phyloP scores from a whole-genome alignment of 768 basidiomycete species.

The Guyanaporus albipodus region DNA sequence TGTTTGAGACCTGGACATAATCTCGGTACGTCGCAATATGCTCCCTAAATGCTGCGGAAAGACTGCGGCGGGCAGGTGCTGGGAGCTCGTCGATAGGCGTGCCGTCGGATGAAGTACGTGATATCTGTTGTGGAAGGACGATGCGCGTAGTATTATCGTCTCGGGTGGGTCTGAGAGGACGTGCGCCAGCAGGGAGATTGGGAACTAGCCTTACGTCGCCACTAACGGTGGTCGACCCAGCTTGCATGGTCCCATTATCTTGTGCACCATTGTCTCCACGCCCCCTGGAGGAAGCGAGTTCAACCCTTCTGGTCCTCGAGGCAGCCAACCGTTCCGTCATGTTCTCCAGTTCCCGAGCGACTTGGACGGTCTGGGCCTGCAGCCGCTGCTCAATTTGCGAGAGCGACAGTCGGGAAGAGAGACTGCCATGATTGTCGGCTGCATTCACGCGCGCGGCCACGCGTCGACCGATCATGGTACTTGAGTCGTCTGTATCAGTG shows the following conservation, averaged over 20 bases:
- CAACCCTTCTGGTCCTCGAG: conserved; percentile 23
- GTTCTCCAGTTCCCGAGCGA: conserved; percentile 31
- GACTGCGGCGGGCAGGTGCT: conserved; percentile 13
- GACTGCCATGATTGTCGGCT: conserved; percentile 16
- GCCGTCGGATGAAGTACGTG: conserved; percentile 24
- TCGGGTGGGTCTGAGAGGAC: conserved; percentile 14
- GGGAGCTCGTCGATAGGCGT: conserved; percentile 18
- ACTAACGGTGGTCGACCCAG: background rate
- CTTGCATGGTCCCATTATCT: background rate
- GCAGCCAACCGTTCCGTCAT: conserved; percentile 28
- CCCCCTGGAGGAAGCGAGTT: conserved; percentile 13
- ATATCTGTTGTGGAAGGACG: conserved; percentile 19
- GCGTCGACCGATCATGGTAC: conserved; percentile 34
- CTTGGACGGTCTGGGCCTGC: conserved; percentile 29
- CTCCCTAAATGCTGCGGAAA: conserved; percentile 22
- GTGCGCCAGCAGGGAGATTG: conserved; percentile 7
- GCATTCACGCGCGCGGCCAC: conserved; percentile 30
- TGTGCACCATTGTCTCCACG: conserved; percentile 6
- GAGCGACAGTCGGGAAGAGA: conserved; percentile 19
- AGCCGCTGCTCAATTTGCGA: conserved; percentile 28
- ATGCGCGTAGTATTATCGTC: conserved; percentile 20
- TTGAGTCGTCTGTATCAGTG: conserved; percentile 26
- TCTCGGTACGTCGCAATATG: conserved; percentile 17
- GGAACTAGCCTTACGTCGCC: conserved; percentile 5
- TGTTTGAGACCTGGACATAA: background rate